Evolutionary conservation across 2,329 filamentous ascomycete species (phyloP), one percentile per base, ranked within the genome.

Genomic region (Cladosporium halotolerans): DNA sequence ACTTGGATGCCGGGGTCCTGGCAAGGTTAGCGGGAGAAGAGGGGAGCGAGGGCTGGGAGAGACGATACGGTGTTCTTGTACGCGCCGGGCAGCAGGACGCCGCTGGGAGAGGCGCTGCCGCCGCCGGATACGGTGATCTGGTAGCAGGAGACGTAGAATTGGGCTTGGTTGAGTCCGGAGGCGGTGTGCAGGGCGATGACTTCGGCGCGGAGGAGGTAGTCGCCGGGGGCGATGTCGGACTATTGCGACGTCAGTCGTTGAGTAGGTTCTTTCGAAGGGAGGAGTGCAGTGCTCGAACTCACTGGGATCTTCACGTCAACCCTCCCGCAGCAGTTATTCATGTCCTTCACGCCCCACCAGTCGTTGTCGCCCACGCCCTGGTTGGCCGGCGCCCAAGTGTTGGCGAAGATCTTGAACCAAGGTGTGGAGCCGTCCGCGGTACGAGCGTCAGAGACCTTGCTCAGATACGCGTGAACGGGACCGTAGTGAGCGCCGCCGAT

Each of bases 361-460:
- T 78, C 75, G 9, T 53, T 53, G 44, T 53, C 51, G 28, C 36
- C 51, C 39, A 31, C 43, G 31, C 51, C 51, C 4, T 46, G 40
- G 28, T 53, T 53, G 9, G 66, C 65, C 40, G 68, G 67, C n/a
- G 73, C 73, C 39, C 74, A 74, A 2, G 75, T 73, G 57, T 76
- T 71, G 55, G 76, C 71, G 58, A 73, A 76, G 56, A 80, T 73
- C 69, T 81, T 81, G 70, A 80, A 79, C 75, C 75, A 80, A n/a
- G 43, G 43, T n/a, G 51, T 46, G 23, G 51, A 53, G 7, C 51
- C 51, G 44, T 53, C 51, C 5, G 76, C 75, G 0, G 68, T 72
- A 32, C 70, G 63, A 3, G 78, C 73, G 60, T 80, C 72, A 23
- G 67, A 56, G 16, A 81, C 78, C 45, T 59, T 58, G 52, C 53